phyloP scores from a whole-genome alignment of 768 basidiomycete genomes.

The Tylopilus balloui region DNA sequence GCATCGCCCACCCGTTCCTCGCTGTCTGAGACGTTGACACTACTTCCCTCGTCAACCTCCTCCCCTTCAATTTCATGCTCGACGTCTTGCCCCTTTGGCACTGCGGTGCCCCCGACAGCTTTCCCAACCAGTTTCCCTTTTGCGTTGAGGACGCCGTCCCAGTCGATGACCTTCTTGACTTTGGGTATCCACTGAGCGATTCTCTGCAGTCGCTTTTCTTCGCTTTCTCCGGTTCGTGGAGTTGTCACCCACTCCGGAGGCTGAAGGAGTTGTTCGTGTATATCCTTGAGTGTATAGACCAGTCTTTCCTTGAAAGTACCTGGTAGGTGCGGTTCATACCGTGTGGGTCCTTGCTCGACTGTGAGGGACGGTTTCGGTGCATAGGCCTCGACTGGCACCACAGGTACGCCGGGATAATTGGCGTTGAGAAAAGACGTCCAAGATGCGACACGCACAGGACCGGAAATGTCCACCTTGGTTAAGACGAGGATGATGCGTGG shows the following conservation, averaged over 20 bases:
- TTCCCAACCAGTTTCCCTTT: conserved; percentile 42
- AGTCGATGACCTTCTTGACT: conserved; percentile 66
- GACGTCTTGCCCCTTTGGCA: conserved; percentile 25
- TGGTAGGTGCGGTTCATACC: conserved; percentile 66
- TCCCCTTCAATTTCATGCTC: conserved; percentile 6
- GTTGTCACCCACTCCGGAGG: conserved; percentile 59
- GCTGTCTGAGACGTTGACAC: conserved; percentile 5
- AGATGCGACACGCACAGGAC: conserved; percentile 53
- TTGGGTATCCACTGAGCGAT: conserved; percentile 60
- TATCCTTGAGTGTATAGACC: conserved; percentile 57
- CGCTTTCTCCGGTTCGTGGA: conserved; percentile 32
- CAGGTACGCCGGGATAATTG: conserved; percentile 48
- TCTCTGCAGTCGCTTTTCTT: conserved; percentile 43
- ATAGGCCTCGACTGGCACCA: conserved; percentile 79
- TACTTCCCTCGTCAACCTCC: conserved; percentile 22
- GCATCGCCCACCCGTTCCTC: conserved; percentile 16
- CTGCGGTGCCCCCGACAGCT: conserved; percentile 40
- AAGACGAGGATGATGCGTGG: conserved; percentile 61
- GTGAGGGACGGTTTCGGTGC: conserved; percentile 39
- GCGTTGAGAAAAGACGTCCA: conserved; percentile 62
- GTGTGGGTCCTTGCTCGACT: conserved; percentile 40
- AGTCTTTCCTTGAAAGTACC: conserved; percentile 58
- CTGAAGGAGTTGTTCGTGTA: conserved; percentile 61
- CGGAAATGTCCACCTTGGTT: conserved; percentile 86
- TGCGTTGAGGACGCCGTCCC: conserved; percentile 56